Conservation (phyloP, 345 rosid species). For the Stellera chamaejasme region DNA sequence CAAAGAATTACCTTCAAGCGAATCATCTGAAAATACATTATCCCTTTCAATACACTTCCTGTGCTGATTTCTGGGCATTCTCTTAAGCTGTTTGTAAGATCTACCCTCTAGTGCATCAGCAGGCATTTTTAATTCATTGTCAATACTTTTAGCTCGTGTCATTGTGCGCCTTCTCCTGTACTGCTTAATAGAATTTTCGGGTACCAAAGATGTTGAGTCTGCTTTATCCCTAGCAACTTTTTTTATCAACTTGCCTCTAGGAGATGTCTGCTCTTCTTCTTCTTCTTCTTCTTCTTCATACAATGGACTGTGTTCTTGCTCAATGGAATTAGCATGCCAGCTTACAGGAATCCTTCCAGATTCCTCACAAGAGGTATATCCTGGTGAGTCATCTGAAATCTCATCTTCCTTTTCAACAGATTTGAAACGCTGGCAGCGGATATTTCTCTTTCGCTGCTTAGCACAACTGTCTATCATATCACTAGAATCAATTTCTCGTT, state of each 20-base stretch:
- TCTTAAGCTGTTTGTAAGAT: constrained; percentile 18
- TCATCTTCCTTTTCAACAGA: constrained; percentile 33
- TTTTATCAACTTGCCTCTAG: constrained; percentile 29
- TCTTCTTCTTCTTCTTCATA: constrained; percentile 37
- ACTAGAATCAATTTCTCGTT: constrained; percentile 26
- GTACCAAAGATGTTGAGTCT: constrained; percentile 22
- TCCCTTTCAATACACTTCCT: constrained; percentile 23
- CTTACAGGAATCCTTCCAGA: constrained; percentile 18
- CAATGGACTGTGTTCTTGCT: constrained; percentile 37
- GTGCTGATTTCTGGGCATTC: constrained; percentile 22
- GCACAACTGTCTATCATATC: constrained; percentile 19
- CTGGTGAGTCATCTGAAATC: constrained; percentile 46
- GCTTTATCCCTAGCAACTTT: constrained; percentile 18
- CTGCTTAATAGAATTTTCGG: constrained; percentile 27
- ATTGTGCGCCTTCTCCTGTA: constrained; percentile 34
- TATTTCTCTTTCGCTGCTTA: constrained; percentile 19
- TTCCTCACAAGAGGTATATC: constrained; percentile 20
- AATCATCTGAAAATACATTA: constrained; percentile 34
- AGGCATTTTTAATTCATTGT: constrained; percentile 27
- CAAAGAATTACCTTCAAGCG: constrained; percentile 18
- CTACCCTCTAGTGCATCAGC: constrained; percentile 30
- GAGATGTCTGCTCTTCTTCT: constrained; percentile 14
- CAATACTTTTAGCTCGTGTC: constrained; percentile 26
- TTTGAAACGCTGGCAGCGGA: constrained; percentile 23
- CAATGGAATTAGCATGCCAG: constrained; percentile 22